Percentiles rank a stretch among this genome's conserved stretches.
Evolutionary conservation across 306 rosid species (phyloP).

Genomic region (Mimosa bimucronata): DNA sequence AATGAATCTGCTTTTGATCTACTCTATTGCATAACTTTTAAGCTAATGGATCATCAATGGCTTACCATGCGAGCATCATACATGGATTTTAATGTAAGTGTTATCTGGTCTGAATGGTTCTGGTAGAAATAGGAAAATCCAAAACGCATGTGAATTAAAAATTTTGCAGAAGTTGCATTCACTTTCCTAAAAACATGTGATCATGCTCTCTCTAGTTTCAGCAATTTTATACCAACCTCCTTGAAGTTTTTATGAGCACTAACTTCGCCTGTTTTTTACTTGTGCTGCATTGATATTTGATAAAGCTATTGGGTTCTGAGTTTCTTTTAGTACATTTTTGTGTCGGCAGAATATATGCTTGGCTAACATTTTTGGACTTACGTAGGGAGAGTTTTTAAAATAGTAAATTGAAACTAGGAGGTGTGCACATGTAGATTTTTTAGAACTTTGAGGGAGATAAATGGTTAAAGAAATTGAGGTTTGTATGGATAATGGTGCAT

Average conservation of each 20-base stretch:
- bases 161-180: background rate
- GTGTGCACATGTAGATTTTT: background rate
- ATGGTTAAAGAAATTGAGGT: background rate
- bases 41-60: conserved; percentile 98
- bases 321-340: background rate
- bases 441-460: background rate
- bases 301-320: background rate
- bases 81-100: conserved; percentile 98
- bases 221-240: background rate
- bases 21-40: conserved; percentile 96
- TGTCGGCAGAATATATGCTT: background rate
- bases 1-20: conserved; percentile 90
- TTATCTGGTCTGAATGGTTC: conserved; percentile 29
- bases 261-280: background rate
- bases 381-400: background rate
- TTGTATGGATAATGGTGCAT: background rate
- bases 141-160: background rate
- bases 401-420: background rate
- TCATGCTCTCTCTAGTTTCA: background rate
- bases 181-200: background rate
- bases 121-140: conserved; percentile 20
- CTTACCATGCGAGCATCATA: conserved; percentile 96
- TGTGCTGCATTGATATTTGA: conserved; percentile 3
- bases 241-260: background rate
- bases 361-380: background rate